These are phyloP conservation scores for Sapria himalayana DNA, from an alignment of 345 rosid species.

Conservation along the genomic window DNA sequence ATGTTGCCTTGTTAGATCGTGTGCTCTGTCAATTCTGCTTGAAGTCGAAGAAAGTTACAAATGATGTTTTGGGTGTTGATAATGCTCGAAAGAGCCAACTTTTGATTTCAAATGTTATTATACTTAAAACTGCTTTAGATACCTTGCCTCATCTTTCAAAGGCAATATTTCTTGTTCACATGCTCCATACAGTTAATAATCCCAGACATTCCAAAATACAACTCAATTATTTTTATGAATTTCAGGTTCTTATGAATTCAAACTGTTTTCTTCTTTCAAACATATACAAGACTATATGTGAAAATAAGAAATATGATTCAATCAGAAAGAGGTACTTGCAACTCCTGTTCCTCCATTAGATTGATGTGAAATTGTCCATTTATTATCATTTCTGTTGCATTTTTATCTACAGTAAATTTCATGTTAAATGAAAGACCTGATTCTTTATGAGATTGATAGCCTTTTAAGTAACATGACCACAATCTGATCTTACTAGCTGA, in stretches of 20 bases:
- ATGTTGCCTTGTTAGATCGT: constrained; percentile 38
- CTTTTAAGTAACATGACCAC: too few species aligned
- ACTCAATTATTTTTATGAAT: constrained; percentile 7
- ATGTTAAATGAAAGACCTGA: too few species aligned
- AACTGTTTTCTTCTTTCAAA: constrained; percentile 69
- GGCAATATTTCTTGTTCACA: constrained; percentile 18
- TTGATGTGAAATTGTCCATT: too few species aligned
- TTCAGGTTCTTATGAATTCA: constrained; percentile 71
- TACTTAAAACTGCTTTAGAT: constrained; percentile 88
- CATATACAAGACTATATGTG: constrained; percentile 53
- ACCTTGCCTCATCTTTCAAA: constrained; percentile 71
- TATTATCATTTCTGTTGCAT: too few species aligned
- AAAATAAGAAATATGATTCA: constrained; percentile 50
- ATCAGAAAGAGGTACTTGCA: constrained; percentile 49
- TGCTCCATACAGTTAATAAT: background rate
- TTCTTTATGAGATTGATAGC: too few species aligned
- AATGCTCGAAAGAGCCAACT: constrained; percentile 68
- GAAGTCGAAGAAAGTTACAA: constrained; percentile 68
- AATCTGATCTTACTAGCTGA: too few species aligned
- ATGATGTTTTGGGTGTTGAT: constrained; percentile 34
- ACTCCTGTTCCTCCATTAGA: background rate
- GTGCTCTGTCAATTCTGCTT: constrained; percentile 97
- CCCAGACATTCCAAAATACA: background rate
- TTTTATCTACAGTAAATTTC: too few species aligned
- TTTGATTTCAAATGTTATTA: constrained; percentile 72